These are phyloP conservation scores for Cucurbita moschata DNA, from an alignment of 306 rosid species.

Conservation along the genomic window DNA sequence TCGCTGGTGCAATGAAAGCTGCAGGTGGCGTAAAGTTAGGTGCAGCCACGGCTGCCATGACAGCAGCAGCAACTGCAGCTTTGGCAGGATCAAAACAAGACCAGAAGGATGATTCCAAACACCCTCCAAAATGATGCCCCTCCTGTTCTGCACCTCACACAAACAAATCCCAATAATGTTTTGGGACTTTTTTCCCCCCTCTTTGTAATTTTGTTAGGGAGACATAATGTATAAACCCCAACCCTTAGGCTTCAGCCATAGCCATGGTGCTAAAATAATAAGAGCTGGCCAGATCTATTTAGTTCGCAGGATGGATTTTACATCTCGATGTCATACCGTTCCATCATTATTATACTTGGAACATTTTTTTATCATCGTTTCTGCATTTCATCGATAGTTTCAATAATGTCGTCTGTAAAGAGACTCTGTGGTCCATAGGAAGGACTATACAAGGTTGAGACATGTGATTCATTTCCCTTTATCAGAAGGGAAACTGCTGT, in stretches of 20 bases:
- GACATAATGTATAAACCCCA: neutral
- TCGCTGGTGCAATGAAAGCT: slow-evolving; percentile 66
- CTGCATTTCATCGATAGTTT: neutral
- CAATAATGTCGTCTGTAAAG: neutral
- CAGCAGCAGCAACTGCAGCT: slow-evolving; percentile 83
- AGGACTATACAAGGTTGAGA: neutral
- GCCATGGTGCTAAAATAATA: neutral
- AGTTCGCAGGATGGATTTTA: neutral
- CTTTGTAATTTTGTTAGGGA: neutral
- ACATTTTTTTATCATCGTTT: neutral
- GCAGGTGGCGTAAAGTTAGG: slow-evolving; percentile 78
- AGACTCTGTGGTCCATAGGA: neutral
- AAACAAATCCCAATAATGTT: neutral
- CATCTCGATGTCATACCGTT: neutral
- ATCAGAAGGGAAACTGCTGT: neutral
- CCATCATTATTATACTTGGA: neutral
- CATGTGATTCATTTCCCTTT: neutral
- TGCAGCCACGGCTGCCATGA: slow-evolving; percentile 65
- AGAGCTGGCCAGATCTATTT: neutral
- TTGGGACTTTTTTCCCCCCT: neutral
- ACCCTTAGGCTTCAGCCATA: neutral
- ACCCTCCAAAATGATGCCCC: slow-evolving; percentile 12
- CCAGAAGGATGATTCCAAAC: slow-evolving; percentile 31
- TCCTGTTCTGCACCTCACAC: neutral
- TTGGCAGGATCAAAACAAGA: slow-evolving; percentile 55